Conservation (phyloP, 495 filamentous ascomycete genomes). For the Neurospora pannonica region DNA sequence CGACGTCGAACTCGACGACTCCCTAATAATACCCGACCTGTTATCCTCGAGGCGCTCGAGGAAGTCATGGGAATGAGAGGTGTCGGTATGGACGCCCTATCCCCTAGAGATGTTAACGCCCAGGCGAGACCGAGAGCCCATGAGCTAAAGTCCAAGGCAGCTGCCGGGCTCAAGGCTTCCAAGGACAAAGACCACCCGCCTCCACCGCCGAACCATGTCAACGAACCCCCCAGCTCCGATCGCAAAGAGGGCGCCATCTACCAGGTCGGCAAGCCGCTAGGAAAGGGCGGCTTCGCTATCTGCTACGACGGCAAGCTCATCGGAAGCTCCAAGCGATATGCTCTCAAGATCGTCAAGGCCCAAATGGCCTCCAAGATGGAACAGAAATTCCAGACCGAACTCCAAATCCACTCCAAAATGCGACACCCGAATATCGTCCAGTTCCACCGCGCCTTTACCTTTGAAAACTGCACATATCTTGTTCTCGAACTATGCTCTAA, state of each 20-base stretch:
- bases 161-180: constrained; percentile 41
- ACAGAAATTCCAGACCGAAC: constrained; percentile 97
- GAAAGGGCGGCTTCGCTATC: constrained; percentile 92
- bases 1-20: neutral
- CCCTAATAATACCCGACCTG: neutral
- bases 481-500: constrained; percentile 91
- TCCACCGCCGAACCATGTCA: constrained; percentile 65
- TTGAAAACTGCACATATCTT: constrained; percentile 79
- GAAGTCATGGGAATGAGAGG: constrained; percentile 25
- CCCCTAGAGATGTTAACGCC: constrained; percentile 61
- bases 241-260: constrained; percentile 66
- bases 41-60: constrained; percentile 1
- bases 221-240: constrained; percentile 54
- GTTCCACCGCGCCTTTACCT: constrained; percentile 90
- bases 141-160: constrained; percentile 46
- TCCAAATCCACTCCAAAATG: constrained; percentile 98
- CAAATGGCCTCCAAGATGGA: constrained; percentile 74
- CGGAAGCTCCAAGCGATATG: constrained; percentile 57
- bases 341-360: constrained; percentile 84
- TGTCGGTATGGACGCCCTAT: constrained; percentile 57
- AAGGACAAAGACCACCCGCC: constrained; percentile 67
- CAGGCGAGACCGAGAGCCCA: constrained; percentile 34
- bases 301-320: constrained; percentile 69
- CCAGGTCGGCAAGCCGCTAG: constrained; percentile 71
- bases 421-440: constrained; percentile 87